Percentiles rank a stretch among this genome's conserved stretches.
phyloP scores from a whole-genome alignment of 306 rosid genomes.

The Herpetospermum pedunculosum region DNA sequence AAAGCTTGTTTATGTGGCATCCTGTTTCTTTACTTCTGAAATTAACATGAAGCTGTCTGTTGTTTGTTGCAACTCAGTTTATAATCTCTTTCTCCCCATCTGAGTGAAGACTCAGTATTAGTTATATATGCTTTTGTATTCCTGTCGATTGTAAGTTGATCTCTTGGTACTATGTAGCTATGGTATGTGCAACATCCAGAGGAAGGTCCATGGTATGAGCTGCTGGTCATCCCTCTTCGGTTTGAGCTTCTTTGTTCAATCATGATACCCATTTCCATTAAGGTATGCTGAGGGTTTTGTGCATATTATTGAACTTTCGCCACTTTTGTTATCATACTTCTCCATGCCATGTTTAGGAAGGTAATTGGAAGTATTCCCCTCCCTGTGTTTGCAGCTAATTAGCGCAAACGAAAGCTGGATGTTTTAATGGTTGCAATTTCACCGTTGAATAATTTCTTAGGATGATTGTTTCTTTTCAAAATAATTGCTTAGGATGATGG shows the following conservation, averaged over 20 bases:
- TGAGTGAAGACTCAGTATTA: background rate
- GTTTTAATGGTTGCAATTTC: background rate
- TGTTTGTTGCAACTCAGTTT: background rate
- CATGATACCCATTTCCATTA: conserved; percentile 98
- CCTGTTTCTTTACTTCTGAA: conserved; percentile 11
- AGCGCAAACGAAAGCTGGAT: background rate
- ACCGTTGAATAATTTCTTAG: background rate
- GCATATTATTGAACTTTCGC: background rate
- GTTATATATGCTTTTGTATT: background rate
- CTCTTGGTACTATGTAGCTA: conserved; percentile 31
- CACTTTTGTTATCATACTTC: background rate
- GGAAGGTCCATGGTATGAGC: conserved; percentile 94
- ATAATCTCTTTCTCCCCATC: background rate
- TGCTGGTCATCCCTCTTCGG: conserved; percentile 88
- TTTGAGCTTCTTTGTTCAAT: conserved; percentile 97
- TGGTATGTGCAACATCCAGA: conserved; percentile 89
- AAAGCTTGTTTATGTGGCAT: background rate
- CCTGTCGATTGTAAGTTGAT: background rate
- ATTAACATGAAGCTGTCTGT: background rate
- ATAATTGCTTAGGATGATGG: background rate
- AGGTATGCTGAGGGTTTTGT: conserved; percentile 40
- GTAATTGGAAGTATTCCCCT: background rate
- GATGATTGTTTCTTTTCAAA: no score
- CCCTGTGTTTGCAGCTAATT: background rate
- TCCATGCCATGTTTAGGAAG: background rate